Evolutionary conservation across 495 filamentous ascomycete species (phyloP), one percentile per base, ranked within the genome.

Genomic region (Penicillium daleae): DNA sequence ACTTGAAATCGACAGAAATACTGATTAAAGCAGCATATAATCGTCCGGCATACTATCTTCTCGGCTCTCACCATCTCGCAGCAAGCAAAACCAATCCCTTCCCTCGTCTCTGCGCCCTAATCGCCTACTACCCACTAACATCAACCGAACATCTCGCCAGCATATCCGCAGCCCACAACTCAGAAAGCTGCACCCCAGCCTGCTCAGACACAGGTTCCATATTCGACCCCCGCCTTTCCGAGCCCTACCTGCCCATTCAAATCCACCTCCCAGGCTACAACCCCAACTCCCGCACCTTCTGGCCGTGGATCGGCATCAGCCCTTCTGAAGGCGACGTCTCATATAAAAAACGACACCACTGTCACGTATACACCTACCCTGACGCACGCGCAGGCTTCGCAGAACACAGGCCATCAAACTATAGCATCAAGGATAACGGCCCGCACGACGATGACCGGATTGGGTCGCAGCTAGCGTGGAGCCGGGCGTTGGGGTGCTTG

Each of bases 61-160:
- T 89, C 32, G 74, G 79, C n/a, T 75, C 81, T 3, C 81, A 82
- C 57, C 74, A 76, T 39, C 78, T 82, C 57, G 78, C 80, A 6
- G 31, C 61, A 22, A 75, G 70, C 35, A 70, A 73, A 13, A 73
- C 72, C n/a, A 78, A 77, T 37, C 76, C 76, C 6, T 78, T 78
- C 60, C 76, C 76, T 17, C 68, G 69, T 6, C 77, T 80, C 19
- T 78, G 76, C 53, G 84, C 85, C 1, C 70, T 89, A 0, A 74
- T 87, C 27, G 82, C 85, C 7, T 89, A 86, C 73, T 88, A 88
- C 64, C 87, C 87, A 0, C 62, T 80, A 22, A 56, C 63, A 7
- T 66, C 70, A 19, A 56, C 64, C 12, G 27, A 59, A 32, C 24
- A 35, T 37, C 60, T 40, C 35, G 24, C 32, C 19, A 26, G 62